Evolutionary conservation across 1,284 basidiomycete genomes (phyloP).

Genomic region (Ceratobasidium sp.): DNA sequence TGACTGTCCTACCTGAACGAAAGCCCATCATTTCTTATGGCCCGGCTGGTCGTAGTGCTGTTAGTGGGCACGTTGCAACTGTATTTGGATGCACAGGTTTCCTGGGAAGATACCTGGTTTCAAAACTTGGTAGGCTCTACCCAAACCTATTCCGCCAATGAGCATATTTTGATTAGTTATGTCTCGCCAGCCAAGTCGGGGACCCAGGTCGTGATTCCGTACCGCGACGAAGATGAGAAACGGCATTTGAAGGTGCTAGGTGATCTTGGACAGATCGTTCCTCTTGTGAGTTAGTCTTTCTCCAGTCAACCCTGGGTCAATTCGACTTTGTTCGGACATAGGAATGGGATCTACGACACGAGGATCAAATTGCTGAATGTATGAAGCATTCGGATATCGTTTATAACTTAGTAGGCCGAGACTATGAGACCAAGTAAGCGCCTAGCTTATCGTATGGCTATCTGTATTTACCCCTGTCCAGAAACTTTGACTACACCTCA

Average conservation of each 20-base stretch:
- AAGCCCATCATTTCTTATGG: constrained; percentile 78
- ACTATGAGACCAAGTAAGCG: constrained; percentile 88
- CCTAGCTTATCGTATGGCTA: constrained; percentile 16
- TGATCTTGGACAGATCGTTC: constrained; percentile 95
- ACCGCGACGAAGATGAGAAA: constrained; percentile 95
- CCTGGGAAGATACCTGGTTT: constrained; percentile 91
- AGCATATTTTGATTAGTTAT: constrained; percentile 36
- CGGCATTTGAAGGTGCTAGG: constrained; percentile 92
- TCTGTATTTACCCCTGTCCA: constrained; percentile 50
- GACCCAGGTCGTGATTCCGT: constrained; percentile 94
- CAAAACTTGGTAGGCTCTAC: constrained; percentile 77
- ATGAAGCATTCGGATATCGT: constrained; percentile 96
- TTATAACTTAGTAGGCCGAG: constrained; percentile 90
- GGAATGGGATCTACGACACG: constrained; percentile 94
- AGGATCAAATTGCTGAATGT: constrained; percentile 92
- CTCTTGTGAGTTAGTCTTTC: constrained; percentile 68
- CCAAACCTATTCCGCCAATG: constrained; percentile 27
- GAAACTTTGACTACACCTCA: constrained; percentile 83
- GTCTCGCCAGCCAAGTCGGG: constrained; percentile 76
- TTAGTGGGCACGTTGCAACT: constrained; percentile 89
- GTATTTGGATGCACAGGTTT: constrained; percentile 98
- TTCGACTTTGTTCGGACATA: constrained; percentile 49
- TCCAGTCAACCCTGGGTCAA: neutral
- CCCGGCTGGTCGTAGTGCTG: constrained; percentile 84
- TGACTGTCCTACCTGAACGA: constrained; percentile 43